These are phyloP conservation scores for Ambrosia hybrid DNA, from an alignment of 140 eudicot genomes.

Conservation along the genomic window DNA sequence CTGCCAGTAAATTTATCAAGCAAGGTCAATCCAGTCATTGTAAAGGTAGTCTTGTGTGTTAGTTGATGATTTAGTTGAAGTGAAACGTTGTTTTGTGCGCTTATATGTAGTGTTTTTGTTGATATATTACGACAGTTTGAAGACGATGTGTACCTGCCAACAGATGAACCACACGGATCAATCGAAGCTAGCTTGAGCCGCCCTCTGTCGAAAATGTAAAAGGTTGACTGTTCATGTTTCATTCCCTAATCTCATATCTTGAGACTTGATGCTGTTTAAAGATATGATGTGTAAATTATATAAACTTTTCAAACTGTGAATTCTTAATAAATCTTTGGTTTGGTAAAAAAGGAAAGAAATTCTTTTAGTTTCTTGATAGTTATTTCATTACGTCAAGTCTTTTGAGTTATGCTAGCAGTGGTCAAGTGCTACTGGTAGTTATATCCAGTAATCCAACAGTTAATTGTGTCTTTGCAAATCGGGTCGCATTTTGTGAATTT, in stretches of 20 bases:
- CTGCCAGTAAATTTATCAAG: conserved; percentile 87
- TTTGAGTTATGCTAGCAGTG: too few species aligned
- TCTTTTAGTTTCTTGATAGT: neutral
- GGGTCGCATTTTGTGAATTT: too few species aligned
- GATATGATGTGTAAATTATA: conserved; percentile 9
- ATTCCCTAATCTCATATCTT: conserved; percentile 3
- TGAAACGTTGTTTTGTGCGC: neutral
- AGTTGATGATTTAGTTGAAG: neutral
- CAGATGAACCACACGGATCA: conserved; percentile 98
- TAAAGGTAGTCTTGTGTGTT: conserved; percentile 63
- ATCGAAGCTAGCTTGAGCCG: conserved; percentile 93
- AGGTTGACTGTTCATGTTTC: conserved; percentile 14
- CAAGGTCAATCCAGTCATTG: conserved; percentile 70
- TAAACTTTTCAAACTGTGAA: neutral
- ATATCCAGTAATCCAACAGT: too few species aligned
- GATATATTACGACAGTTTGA: conserved; percentile 60
- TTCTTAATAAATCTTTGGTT: neutral
- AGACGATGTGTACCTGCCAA: conserved; percentile 90
- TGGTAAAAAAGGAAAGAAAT: neutral
- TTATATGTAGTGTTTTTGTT: conserved; percentile 17
- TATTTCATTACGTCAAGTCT: too few species aligned
- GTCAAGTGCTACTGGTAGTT: too few species aligned
- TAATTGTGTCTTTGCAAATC: too few species aligned
- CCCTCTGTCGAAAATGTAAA: conserved; percentile 60
- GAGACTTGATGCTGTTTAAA: neutral